Percentiles rank a stretch among this genome's conserved stretches.
Conservation (phyloP, 192 early-diverging fungal species). For the Backusella liffmaniae region DNA sequence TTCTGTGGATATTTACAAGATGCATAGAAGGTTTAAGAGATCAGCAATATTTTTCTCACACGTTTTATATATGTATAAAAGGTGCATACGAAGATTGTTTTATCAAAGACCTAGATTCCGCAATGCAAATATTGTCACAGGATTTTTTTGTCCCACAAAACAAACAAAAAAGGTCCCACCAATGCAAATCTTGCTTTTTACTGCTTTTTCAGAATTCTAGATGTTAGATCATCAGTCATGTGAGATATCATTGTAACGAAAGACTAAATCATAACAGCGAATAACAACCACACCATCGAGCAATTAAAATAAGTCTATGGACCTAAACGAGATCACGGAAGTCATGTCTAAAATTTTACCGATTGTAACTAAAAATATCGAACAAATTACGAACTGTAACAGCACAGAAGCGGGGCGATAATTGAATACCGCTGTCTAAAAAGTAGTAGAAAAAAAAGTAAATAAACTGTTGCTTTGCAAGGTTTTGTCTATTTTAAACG, state of each 20-base stretch:
- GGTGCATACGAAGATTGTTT: background rate
- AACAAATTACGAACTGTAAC: background rate
- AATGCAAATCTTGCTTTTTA: background rate
- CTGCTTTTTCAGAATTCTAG: background rate
- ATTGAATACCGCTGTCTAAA: background rate
- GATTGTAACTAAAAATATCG: background rate
- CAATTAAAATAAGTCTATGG: background rate
- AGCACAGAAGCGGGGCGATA: background rate
- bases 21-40: background rate
- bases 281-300: background rate
- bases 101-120: slow-evolving; percentile 1
- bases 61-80: background rate
- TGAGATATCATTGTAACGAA: background rate
- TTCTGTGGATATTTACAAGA: background rate
- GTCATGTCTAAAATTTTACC: background rate
- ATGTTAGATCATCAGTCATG: background rate
- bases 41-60: background rate
- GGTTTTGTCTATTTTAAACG: background rate
- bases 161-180: background rate
- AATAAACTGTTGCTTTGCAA: background rate
- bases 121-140: background rate
- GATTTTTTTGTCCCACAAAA: background rate
- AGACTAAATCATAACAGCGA: background rate
- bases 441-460: background rate
- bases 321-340: background rate